These are phyloP conservation scores for Volvox africanus DNA, from an alignment of 139 green algal genomes.

Conservation along the genomic window DNA sequence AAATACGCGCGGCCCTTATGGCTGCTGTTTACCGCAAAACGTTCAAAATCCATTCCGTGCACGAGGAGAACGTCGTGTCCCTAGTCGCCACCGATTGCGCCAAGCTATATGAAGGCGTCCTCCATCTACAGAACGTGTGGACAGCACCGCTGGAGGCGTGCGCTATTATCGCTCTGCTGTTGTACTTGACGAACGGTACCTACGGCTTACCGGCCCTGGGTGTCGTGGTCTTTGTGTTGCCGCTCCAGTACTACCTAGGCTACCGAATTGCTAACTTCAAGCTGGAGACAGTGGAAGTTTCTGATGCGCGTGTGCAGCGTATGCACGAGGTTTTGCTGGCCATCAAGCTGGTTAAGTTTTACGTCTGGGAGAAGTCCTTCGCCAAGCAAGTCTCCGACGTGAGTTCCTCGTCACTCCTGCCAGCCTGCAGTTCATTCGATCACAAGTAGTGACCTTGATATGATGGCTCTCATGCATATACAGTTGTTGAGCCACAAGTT, in stretches of 20 bases:
- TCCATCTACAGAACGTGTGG: conserved; percentile 80
- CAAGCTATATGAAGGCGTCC: conserved; percentile 76
- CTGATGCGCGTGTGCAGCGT: conserved; percentile 66
- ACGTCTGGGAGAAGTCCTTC: conserved; percentile 76
- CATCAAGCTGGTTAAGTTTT: conserved; percentile 85
- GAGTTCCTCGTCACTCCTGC: not conserved
- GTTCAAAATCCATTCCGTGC: conserved; percentile 49
- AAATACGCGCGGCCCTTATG: conserved; percentile 58
- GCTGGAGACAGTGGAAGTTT: conserved; percentile 67
- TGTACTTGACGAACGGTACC: conserved; percentile 64
- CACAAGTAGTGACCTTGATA: not conserved
- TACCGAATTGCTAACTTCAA: conserved; percentile 74
- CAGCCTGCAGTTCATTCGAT: not conserved
- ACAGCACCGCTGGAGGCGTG: conserved; percentile 71
- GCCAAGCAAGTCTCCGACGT: conserved; percentile 67
- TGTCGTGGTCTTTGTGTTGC: conserved; percentile 65
- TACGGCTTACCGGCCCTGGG: conserved; percentile 72
- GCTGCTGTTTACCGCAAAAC: conserved; percentile 71
- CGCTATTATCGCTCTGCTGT: conserved; percentile 75
- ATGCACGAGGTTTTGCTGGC: conserved; percentile 74
- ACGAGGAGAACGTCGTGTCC: conserved; percentile 65
- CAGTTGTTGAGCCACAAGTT: too few species aligned
- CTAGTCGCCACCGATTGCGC: conserved; percentile 78
- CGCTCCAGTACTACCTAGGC: conserved; percentile 72
- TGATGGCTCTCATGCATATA: too few species aligned